Percentiles rank a stretch among this genome's conserved stretches.
phyloP scores from a whole-genome alignment of 2,329 filamentous ascomycete species.

The Didymella segeticola region DNA sequence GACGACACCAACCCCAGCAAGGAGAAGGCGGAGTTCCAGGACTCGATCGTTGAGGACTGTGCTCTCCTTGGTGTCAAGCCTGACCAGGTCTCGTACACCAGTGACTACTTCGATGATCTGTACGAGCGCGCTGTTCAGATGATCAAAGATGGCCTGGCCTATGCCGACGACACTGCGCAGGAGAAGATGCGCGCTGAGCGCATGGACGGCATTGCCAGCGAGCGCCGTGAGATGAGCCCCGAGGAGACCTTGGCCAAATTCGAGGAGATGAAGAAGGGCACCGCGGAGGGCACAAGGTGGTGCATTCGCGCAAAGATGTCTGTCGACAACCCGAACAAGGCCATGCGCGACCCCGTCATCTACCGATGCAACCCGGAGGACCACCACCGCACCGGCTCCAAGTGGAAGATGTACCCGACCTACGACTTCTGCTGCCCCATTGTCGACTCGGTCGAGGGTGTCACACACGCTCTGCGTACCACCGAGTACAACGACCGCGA shows the following conservation, averaged over 20 bases:
- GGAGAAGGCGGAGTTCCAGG: constrained; percentile 95
- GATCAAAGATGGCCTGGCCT: constrained; percentile 86
- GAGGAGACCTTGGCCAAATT: constrained; percentile 89
- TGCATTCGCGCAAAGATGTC: constrained; percentile 96
- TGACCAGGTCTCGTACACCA: constrained; percentile 86
- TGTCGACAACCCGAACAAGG: constrained; percentile 90
- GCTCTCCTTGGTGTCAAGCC: constrained; percentile 90
- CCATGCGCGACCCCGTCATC: constrained; percentile 94
- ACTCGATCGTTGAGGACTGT: constrained; percentile 91
- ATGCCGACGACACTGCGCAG: constrained; percentile 92
- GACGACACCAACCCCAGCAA: constrained; percentile 98
- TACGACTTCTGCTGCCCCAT: constrained; percentile 88
- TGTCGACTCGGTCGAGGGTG: constrained; percentile 79
- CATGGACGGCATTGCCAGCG: constrained; percentile 82
- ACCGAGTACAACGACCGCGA: constrained; percentile 90
- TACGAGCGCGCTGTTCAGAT: constrained; percentile 85
- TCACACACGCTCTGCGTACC: constrained; percentile 82
- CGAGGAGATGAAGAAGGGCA: constrained; percentile 90
- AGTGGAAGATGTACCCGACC: constrained; percentile 86
- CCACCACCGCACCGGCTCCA: constrained; percentile 79
- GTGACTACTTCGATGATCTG: constrained; percentile 92
- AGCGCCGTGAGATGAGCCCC: constrained; percentile 75
- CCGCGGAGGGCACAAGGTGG: constrained; percentile 78
- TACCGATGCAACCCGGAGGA: constrained; percentile 83
- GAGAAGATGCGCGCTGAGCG: constrained; percentile 87